Conservation (phyloP, 2,329 filamentous ascomycete genomes). For the Aspergillus sp. region DNA sequence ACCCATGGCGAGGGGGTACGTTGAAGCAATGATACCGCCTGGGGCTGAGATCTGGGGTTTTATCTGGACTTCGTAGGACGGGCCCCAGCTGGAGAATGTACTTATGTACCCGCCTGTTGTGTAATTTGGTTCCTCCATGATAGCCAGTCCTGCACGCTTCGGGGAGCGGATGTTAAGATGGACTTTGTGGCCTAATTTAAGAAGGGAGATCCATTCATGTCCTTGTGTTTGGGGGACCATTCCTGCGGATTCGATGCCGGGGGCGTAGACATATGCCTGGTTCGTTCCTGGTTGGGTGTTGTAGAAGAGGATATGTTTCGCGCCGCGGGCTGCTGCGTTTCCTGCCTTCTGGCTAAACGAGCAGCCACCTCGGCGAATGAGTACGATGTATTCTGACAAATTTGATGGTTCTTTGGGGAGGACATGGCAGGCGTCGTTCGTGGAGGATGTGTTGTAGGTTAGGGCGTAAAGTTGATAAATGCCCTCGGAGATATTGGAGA, state of each 20-base stretch:
- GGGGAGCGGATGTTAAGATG: constrained; percentile 10
- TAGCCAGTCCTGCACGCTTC: constrained; percentile 4
- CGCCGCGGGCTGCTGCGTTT: constrained; percentile 50
- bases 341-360: constrained; percentile 49
- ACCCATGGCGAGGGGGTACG: constrained; percentile 42
- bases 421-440: constrained; percentile 47
- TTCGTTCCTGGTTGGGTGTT: constrained; percentile 37
- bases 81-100: constrained; percentile 14
- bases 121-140: constrained; percentile 10
- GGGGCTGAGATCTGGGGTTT: constrained; percentile 4
- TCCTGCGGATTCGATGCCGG: constrained; percentile 7
- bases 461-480: constrained; percentile 45
- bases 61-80: constrained; percentile 8
- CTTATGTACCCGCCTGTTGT: constrained; percentile 13
- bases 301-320: constrained; percentile 56
- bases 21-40: constrained; percentile 46
- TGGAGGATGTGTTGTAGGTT: constrained; percentile 44
- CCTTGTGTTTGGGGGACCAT: constrained; percentile 11
- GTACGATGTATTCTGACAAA: constrained; percentile 51
- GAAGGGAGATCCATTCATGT: constrained; percentile 8
- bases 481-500: constrained; percentile 28
- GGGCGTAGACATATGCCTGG: constrained; percentile 1
- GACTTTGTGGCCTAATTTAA: constrained; percentile 7
- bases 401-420: constrained; percentile 44
- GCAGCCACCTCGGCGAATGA: constrained; percentile 55